Base-by-base conservation (phyloP, 768 basidiomycete species). In the Mrakia blollopis region DNA sequence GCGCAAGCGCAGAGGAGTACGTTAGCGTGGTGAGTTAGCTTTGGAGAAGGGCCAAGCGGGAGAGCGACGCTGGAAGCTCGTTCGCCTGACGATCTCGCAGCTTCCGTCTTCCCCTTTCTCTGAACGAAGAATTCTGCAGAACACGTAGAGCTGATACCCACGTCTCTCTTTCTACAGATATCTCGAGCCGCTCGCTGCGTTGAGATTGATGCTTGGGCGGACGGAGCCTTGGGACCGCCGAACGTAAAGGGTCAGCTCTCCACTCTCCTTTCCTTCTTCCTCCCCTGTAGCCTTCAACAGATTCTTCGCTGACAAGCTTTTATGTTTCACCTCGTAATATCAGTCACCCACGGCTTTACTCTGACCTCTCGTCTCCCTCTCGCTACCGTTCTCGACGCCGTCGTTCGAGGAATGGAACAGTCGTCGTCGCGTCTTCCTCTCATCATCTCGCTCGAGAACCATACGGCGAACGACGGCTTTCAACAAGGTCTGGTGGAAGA, bases 151-250 rank as follows among this genome's bases (percentile, higher is more conserved):
- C 71, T 47, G 47, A 23, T 54, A 30, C 71, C 32, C 14, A 23
- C 23, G 47, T 50, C 2, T 69, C 23, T 30, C 10, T 0, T 41
- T 18, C 10, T 16, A 0, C 39, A 74, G 73, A 74, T 90, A 25
- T 83, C 82, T 44, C 85, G 86, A 8, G 84, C 85, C 68, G 87
- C 86, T 13, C 86, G 88, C 28, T 89, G 89, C 79, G 87, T 90
- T 84, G 89, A 91, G 80, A 88, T 90, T 70, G 89, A 91, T 79
- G 89, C 89, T 11, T 91, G 90, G 89, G 85, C 88, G 3, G 73
- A 74, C 18, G 41, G n/a, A 21, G 61, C 8, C 6, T 44, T 25
- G 1, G 72, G 62, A 6, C 35, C 73, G 13, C 73, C 73, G 2
- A 35, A 65, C 28, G 21, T 41, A 62, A 74, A 74, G 39, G 72